Conservation (phyloP, 345 rosid species). For the Acer yangbiense region DNA sequence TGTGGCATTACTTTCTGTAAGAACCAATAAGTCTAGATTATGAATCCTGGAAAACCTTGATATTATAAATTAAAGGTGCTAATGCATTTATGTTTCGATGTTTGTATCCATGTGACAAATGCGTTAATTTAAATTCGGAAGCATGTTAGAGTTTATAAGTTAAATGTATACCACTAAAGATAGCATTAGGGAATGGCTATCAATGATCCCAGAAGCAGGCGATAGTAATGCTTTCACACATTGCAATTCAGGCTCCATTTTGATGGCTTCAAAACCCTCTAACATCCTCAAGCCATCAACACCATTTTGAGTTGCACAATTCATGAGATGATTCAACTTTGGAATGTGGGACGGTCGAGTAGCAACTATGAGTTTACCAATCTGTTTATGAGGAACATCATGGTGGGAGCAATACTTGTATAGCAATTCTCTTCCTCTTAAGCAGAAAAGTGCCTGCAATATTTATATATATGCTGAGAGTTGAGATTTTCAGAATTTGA, state of each 20-base stretch:
- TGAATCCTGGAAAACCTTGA: too few relatives aligned
- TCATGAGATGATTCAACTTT: conserved; percentile 54
- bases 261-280: conserved; percentile 76
- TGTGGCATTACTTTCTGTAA: too few relatives aligned
- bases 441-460: conserved; percentile 62
- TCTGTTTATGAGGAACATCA: conserved; percentile 57
- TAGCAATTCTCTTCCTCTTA: conserved; percentile 74
- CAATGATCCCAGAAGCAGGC: conserved; percentile 77
- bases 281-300: conserved; percentile 62
- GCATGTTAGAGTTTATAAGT: not conserved
- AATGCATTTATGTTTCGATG: too few relatives aligned
- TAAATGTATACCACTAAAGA: conserved; percentile 62
- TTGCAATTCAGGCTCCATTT: conserved; percentile 75
- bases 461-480: not conserved
- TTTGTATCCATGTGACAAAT: too few relatives aligned
- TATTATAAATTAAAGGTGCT: too few relatives aligned
- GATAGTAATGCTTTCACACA: conserved; percentile 83
- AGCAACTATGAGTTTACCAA: conserved; percentile 87
- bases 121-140: too few relatives aligned
- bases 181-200: conserved; percentile 82
- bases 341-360: conserved; percentile 64
- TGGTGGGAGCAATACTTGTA: conserved; percentile 64
- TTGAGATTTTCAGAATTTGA: not conserved
- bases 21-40: too few relatives aligned
- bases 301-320: conserved; percentile 60